A percentile compares a stretch with the other conserved stretches of the same genome.
These are phyloP conservation scores for Theobroma grandiflorum DNA, from an alignment of 441 rosid species.

Conservation along the genomic window DNA sequence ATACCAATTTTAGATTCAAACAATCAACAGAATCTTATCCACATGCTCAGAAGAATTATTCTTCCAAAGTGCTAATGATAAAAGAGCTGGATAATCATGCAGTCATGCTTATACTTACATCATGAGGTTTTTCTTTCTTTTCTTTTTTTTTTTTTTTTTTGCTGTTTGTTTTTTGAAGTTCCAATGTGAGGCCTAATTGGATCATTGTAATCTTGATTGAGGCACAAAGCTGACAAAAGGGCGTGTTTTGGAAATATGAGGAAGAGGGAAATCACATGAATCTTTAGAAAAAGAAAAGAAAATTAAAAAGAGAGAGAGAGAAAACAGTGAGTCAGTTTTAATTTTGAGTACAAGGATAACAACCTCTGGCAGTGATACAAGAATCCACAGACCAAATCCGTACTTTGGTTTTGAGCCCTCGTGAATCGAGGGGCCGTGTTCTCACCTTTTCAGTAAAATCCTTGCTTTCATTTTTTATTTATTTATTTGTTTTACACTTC, in stretches of 20 bases:
- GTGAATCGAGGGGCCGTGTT: conserved; percentile 46
- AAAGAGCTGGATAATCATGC: not conserved
- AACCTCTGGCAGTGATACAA: conserved; percentile 47
- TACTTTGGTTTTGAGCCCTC: conserved; percentile 44
- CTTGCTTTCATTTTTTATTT: not conserved
- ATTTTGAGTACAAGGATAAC: conserved; percentile 60
- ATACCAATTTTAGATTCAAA: not conserved
- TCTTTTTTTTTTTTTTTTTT: not conserved
- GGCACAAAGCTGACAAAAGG: conserved; percentile 25
- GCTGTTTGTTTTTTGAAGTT: not conserved
- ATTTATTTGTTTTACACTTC: conserved; percentile 1
- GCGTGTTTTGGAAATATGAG: not conserved
- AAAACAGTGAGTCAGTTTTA: not conserved
- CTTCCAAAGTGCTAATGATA: not conserved
- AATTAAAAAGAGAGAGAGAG: not conserved
- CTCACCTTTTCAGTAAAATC: conserved; percentile 11
- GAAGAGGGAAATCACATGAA: conserved; percentile 34
- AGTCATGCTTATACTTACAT: not conserved
- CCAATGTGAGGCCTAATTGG: conserved; percentile 24
- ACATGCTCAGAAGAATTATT: not conserved
- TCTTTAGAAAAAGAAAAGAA: not conserved
- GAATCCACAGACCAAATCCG: conserved; percentile 39
- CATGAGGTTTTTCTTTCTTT: not conserved
- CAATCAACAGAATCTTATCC: not conserved
- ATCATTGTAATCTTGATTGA: conserved; percentile 18